A percentile compares a stretch with the other conserved stretches of the same genome.
phyloP scores from a whole-genome alignment of 2,329 filamentous ascomycete genomes.

The Colletotrichum cordylinicola region DNA sequence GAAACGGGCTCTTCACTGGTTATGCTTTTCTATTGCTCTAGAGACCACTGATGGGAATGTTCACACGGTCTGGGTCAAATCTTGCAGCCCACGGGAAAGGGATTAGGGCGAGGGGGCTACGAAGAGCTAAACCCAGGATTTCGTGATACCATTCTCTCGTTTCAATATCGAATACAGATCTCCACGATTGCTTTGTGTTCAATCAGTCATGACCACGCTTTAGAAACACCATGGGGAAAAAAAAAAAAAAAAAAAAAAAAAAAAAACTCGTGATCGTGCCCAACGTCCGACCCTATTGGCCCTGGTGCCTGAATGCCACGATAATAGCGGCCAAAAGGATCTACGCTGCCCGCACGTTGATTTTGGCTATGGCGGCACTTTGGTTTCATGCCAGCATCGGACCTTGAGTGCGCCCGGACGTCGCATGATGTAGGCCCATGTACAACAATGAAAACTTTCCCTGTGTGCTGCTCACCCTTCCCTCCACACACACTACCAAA shows the following conservation, averaged over 20 bases:
- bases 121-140: not conserved
- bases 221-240: not conserved
- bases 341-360: not conserved
- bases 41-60: not conserved
- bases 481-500: not conserved
- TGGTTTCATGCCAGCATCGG: not conserved
- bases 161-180: not conserved
- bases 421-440: not conserved
- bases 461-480: not conserved
- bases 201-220: not conserved
- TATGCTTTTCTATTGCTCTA: not conserved
- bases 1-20: not conserved
- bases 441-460: not conserved
- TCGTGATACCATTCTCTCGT: slow-evolving; percentile 14
- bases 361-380: not conserved
- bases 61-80: not conserved
- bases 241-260: not conserved
- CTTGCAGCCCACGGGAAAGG: not conserved
- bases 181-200: not conserved
- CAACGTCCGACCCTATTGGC: not conserved
- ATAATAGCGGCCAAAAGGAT: not conserved
- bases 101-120: not conserved
- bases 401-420: not conserved
- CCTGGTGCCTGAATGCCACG: not conserved
- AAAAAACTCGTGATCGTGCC: not conserved